Conservation (phyloP, 208 protist species). For the Trypanosoma mega region DNA sequence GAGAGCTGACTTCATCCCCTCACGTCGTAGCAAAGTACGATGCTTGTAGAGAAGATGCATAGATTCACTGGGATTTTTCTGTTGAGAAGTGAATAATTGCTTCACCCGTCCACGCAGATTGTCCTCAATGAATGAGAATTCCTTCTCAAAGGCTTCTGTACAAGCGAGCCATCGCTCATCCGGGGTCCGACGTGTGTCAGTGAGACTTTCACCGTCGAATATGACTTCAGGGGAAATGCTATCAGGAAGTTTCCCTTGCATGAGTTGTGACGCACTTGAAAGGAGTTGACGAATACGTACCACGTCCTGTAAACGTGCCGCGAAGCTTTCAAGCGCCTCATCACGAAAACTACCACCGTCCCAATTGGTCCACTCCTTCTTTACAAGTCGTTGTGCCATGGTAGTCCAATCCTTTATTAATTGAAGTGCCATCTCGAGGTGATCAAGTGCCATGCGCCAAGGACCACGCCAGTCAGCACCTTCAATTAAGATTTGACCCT, state of each 20-base stretch:
- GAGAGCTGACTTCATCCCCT: slow-evolving; percentile 49
- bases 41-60: slow-evolving; percentile 55
- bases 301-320: slow-evolving; percentile 60
- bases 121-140: slow-evolving; percentile 82
- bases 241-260: slow-evolving; percentile 44
- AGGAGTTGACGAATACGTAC: slow-evolving; percentile 71
- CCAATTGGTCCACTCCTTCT: slow-evolving; percentile 73
- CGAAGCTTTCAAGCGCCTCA: slow-evolving; percentile 66
- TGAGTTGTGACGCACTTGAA: slow-evolving; percentile 30
- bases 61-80: slow-evolving; percentile 23
- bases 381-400: slow-evolving; percentile 39
- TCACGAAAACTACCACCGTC: slow-evolving; percentile 74
- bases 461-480: slow-evolving; percentile 71
- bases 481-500: slow-evolving; percentile 65
- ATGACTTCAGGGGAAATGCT: slow-evolving; percentile 68
- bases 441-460: slow-evolving; percentile 68
- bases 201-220: slow-evolving; percentile 68
- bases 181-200: slow-evolving; percentile 43
- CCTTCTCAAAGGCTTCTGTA: slow-evolving; percentile 73
- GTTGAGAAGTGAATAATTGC: slow-evolving; percentile 36
- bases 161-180: slow-evolving; percentile 48
- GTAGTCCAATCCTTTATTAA: slow-evolving; percentile 72
- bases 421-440: slow-evolving; percentile 53
- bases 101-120: slow-evolving; percentile 62
- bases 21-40: slow-evolving; percentile 52